These are phyloP conservation scores for Candida sakaeoensis DNA, from an alignment of 805 yeast genomes.

Conservation along the genomic window DNA sequence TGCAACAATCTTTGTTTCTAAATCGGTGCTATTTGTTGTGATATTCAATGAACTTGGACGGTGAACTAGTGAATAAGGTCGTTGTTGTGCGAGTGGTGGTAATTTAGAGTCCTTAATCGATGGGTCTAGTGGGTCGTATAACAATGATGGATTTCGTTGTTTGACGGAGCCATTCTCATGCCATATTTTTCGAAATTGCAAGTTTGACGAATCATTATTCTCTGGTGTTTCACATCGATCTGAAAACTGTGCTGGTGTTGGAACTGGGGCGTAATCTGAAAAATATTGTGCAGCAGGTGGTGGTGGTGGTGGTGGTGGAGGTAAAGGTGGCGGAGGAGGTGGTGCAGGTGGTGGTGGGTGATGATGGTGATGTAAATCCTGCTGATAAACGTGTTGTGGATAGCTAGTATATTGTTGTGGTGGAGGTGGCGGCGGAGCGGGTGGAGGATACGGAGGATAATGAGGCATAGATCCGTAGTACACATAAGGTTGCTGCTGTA, in stretches of 20 bases:
- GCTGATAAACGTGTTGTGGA: too few relatives aligned
- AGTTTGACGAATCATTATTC: constrained; percentile 20
- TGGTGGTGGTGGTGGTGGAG: too few relatives aligned
- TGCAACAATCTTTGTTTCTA: too few relatives aligned
- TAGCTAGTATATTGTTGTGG: neutral
- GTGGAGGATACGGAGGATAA: constrained; percentile 1
- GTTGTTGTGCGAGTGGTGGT: neutral
- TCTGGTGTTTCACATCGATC: neutral
- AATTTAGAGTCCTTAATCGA: constrained; percentile 3
- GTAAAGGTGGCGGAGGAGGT: too few relatives aligned
- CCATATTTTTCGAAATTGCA: constrained; percentile 37
- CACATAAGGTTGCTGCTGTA: constrained; percentile 1
- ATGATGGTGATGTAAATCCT: too few relatives aligned
- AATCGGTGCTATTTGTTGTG: constrained; percentile 6
- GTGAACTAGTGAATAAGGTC: constrained; percentile 6
- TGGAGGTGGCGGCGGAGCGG: neutral
- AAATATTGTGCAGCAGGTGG: too few relatives aligned
- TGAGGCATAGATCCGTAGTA: constrained; percentile 3
- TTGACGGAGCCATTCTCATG: constrained; percentile 19
- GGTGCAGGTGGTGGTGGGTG: too few relatives aligned
- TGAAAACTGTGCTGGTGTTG: constrained; percentile 2
- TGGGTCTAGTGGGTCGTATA: constrained; percentile 43
- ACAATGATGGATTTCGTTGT: constrained; percentile 45
- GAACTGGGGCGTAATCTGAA: too few relatives aligned
- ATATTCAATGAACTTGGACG: constrained; percentile 5